A percentile compares a stretch with the other conserved stretches of the same genome.
phyloP scores from a whole-genome alignment of 2,329 filamentous ascomycete species.

The Penicillium paneum region DNA sequence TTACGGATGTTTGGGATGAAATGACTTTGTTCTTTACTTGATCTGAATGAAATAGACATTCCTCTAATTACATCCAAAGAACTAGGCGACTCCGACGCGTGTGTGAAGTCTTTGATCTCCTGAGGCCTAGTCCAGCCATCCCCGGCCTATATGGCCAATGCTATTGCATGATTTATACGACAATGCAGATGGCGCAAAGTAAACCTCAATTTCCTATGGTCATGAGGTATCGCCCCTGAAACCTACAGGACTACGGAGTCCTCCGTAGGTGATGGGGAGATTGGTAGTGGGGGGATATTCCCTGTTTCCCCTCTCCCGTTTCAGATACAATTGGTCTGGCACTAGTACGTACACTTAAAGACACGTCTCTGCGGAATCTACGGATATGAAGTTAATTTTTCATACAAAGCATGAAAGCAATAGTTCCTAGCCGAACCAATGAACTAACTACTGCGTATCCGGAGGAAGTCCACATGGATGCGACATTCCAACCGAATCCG shows the following conservation, averaged over 20 bases:
- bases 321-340: not conserved
- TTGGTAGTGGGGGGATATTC: slow-evolving; percentile 6
- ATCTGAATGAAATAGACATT: not conserved
- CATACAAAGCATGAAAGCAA: not conserved
- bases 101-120: not conserved
- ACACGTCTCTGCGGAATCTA: no score
- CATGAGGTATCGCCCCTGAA: slow-evolving; percentile 22
- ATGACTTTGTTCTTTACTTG: not conserved
- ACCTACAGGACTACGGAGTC: not conserved
- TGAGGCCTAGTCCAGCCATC: slow-evolving; percentile 13
- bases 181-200: slow-evolving; percentile 12
- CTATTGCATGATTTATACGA: slow-evolving; percentile 15
- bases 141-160: slow-evolving; percentile 11
- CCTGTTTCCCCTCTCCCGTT: slow-evolving; percentile 7
- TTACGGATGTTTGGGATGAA: not conserved
- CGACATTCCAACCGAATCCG: slow-evolving; percentile 31
- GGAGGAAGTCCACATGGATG: slow-evolving; percentile 35
- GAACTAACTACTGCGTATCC: slow-evolving; percentile 33
- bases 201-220: slow-evolving; percentile 9
- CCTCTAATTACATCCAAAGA: not conserved
- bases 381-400: not conserved
- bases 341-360: no score
- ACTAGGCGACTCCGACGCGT: not conserved
- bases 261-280: not conserved
- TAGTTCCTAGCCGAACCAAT: not conserved